Percentiles rank a stretch among this genome's conserved stretches.
Evolutionary conservation across 2,329 filamentous ascomycete genomes (phyloP).

Genomic region (Sphaerulina vaccinii): DNA sequence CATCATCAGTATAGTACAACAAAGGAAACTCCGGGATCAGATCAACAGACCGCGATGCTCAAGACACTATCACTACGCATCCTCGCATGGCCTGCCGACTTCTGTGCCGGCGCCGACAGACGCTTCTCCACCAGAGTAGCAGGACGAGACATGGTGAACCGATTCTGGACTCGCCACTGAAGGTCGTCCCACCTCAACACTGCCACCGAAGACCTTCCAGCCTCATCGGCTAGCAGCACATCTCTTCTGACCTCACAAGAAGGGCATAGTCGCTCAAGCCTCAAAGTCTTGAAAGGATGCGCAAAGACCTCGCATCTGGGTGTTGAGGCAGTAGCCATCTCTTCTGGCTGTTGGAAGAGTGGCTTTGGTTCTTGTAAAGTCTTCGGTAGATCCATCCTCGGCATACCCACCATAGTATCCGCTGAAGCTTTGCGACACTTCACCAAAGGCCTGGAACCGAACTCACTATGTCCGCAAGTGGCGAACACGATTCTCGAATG

Average conservation of each 20-base stretch:
- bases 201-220: constrained; percentile 44
- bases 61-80: background rate
- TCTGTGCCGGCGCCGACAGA: background rate
- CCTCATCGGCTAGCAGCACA: constrained; percentile 30
- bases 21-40: background rate
- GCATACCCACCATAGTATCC: constrained; percentile 13
- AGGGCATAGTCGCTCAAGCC: constrained; percentile 37
- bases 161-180: background rate
- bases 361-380: constrained; percentile 6
- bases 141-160: background rate
- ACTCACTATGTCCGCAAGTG: constrained; percentile 44
- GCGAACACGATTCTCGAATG: constrained; percentile 44
- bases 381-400: background rate
- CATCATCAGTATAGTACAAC: background rate
- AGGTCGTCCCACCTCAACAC: background rate
- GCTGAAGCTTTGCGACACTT: constrained; percentile 36
- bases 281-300: constrained; percentile 40
- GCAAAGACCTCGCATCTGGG: constrained; percentile 31
- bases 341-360: constrained; percentile 15
- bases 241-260: constrained; percentile 34
- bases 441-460: constrained; percentile 36
- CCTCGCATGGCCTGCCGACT: background rate
- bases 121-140: background rate
- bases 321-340: constrained; percentile 16
- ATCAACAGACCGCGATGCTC: background rate